A percentile compares a stretch with the other conserved stretches of the same genome.
Evolutionary conservation across 108 stramenopile genomes (phyloP).

Genomic region (Conticribra weissflogii): DNA sequence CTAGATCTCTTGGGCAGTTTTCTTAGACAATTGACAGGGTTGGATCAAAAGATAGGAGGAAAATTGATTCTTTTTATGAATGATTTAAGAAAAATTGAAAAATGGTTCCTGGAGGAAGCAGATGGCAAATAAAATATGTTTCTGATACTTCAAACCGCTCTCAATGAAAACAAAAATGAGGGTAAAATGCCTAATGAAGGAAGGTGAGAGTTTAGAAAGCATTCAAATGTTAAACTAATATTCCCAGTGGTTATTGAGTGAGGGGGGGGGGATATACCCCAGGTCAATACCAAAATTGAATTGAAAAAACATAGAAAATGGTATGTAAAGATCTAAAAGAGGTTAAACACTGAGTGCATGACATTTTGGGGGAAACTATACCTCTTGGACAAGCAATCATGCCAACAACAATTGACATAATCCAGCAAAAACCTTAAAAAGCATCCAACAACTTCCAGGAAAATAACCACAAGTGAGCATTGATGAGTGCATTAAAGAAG

Average conservation of each 20-base stretch:
- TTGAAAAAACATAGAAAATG: constrained; percentile 24
- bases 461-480: constrained; percentile 11
- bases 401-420: constrained; percentile 23
- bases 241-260: constrained; percentile 9
- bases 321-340: constrained; percentile 6
- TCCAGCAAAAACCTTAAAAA: constrained; percentile 23
- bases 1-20: constrained; percentile 3
- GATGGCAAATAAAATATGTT: neutral
- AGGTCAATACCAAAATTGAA: neutral
- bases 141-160: neutral
- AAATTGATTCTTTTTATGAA: constrained; percentile 12
- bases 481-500: constrained; percentile 4
- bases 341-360: constrained; percentile 7
- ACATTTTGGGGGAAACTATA: constrained; percentile 10
- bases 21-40: constrained; percentile 6
- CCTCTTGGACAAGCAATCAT: constrained; percentile 14
- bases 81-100: constrained; percentile 22
- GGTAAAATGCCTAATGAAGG: constrained; percentile 2
- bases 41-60: constrained; percentile 11
- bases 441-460: constrained; percentile 11
- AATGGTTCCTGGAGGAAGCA: constrained; percentile 8
- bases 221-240: constrained; percentile 1
- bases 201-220: neutral
- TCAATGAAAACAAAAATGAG: constrained; percentile 19
- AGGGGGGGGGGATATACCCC: constrained; percentile 12